Evolutionary conservation across 768 basidiomycete genomes (phyloP).

Genomic region (Russula sp.): DNA sequence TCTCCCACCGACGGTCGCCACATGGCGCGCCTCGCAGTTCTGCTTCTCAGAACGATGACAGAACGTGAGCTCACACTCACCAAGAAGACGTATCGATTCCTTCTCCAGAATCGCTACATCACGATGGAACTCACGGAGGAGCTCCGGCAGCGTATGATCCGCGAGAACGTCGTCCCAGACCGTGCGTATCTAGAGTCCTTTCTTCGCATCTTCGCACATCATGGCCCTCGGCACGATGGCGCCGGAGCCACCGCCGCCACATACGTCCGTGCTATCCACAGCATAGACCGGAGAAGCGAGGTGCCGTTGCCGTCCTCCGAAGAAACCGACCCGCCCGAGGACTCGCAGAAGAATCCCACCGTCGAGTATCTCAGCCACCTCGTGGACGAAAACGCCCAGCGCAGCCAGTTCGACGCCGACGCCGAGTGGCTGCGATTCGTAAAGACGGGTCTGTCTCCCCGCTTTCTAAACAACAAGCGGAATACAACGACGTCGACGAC

Average conservation of each 20-base stretch:
- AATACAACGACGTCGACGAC: not conserved
- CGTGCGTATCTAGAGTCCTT: constrained; percentile 43
- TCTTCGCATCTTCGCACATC: constrained; percentile 42
- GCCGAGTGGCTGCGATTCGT: constrained; percentile 10
- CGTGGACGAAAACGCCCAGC: constrained; percentile 8
- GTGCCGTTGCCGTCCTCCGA: not conserved
- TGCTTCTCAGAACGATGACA: constrained; percentile 19
- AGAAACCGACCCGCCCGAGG: not conserved
- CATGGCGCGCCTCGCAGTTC: constrained; percentile 9
- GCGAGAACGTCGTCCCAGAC: constrained; percentile 37
- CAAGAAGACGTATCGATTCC: constrained; percentile 3
- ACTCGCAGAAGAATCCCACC: not conserved
- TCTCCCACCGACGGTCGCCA: constrained; percentile 9
- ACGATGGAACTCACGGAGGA: constrained; percentile 45
- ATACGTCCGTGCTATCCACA: constrained; percentile 39
- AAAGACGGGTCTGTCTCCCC: not conserved
- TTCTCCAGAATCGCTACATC: constrained; percentile 40
- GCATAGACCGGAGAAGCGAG: constrained; percentile 21
- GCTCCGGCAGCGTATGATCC: constrained; percentile 40
- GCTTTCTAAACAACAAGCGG: constrained; percentile 3
- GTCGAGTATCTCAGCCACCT: constrained; percentile 18
- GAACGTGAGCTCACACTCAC: constrained; percentile 16
- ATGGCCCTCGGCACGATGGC: constrained; percentile 40
- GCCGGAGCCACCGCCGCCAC: constrained; percentile 33
- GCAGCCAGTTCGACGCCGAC: not conserved